Evolutionary conservation across 495 filamentous ascomycete genomes (phyloP), one percentile per base, ranked within the genome.

Genomic region (Staphylotrichum longicolle): DNA sequence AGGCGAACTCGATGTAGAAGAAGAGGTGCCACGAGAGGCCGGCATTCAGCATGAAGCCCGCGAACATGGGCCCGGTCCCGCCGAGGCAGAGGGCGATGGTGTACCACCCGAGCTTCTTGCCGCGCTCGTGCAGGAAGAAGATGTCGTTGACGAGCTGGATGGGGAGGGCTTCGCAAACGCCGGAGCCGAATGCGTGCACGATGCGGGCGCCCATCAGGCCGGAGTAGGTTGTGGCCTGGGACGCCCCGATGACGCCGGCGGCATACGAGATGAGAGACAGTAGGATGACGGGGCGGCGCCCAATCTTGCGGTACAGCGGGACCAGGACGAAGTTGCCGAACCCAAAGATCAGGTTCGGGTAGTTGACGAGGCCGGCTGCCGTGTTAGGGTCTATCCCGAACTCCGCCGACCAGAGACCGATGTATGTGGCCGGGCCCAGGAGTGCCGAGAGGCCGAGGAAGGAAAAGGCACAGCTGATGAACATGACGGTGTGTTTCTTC

Each of bases 91-190:
- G 64, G 46, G 41, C 62, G 64, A 70, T 64, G 3, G 73, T 75
- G 68, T 88, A 88, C 11, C 87, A 74, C 0, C 85, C 87, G 59
- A 88, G 85, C 66, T 85, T 85, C 44, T 82, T 81, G 32, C 86
- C 86, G 48, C 86, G 77, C 63, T 88, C 85, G 66, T 89, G 84
- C 1, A 88, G 70, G 72, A 88, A 88, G 70, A 85, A 84, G 56
- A 86, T 83, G 60, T 88, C 86, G 11, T 84, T 80, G 58, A 88
- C 88, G 30, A 89, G 77, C 57, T 85, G 80, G 0, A 85, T 84
- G 50, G 83, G 81, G 4, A 87, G 74, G 1, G 84, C 86, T 72
- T 88, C 78, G 35, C 77, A 75, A 11, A 80, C 75, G 3, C 78
- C 85, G 35, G 84, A 83, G 10, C 83, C 86, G 57, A 89, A 77